Evolutionary conservation across 176 grass and related monocot genomes (phyloP).

Genomic region (Pontederia crassipes): DNA sequence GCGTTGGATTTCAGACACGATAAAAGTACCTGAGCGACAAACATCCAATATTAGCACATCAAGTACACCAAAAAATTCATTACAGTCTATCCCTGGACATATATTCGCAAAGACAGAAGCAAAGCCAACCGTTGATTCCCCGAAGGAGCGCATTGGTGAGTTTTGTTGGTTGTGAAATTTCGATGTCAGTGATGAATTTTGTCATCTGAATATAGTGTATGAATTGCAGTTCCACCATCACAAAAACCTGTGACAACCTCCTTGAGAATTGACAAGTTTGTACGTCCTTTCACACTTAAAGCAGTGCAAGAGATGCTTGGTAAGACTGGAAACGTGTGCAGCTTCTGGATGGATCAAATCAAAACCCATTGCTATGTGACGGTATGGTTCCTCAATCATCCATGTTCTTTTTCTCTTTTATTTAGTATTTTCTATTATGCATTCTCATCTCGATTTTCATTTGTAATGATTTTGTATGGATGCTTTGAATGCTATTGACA

Average conservation of each 20-base stretch:
- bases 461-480: too few species aligned
- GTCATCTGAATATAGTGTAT: slow-evolving; percentile 13
- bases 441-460: too few species aligned
- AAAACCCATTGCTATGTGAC: slow-evolving; percentile 99
- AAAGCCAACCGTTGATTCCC: slow-evolving; percentile 47
- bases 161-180: not conserved
- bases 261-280: slow-evolving; percentile 82
- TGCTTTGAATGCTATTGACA: too few species aligned
- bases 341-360: slow-evolving; percentile 99
- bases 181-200: slow-evolving; percentile 2
- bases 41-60: slow-evolving; percentile 30
- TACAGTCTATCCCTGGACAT: slow-evolving; percentile 40
- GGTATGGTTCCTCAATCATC: slow-evolving; percentile 35
- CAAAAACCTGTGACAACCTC: slow-evolving; percentile 74
- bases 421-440: not conserved
- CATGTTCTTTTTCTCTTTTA: not conserved
- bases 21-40: slow-evolving; percentile 51
- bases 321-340: slow-evolving; percentile 76
- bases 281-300: slow-evolving; percentile 92
- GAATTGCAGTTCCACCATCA: slow-evolving; percentile 54
- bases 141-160: slow-evolving; percentile 76
- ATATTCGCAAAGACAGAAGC: slow-evolving; percentile 62
- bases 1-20: slow-evolving; percentile 53
- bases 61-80: slow-evolving; percentile 49
- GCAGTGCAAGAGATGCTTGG: slow-evolving; percentile 95